Base-by-base conservation (phyloP, 192 early-diverging fungal species). In the Backusella macrospora region DNA sequence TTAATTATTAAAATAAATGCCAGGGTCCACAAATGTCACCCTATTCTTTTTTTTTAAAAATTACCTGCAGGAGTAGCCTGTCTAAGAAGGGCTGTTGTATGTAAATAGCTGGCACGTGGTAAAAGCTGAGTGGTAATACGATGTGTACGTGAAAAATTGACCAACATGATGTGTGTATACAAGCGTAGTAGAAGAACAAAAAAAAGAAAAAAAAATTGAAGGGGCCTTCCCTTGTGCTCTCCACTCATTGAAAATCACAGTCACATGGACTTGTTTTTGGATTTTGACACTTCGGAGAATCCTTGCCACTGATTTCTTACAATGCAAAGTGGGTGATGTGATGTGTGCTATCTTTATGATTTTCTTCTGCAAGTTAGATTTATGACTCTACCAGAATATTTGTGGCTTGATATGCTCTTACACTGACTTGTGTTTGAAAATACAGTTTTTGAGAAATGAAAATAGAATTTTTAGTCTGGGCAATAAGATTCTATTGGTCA, bases 81-180 rank as follows among this genome's bases (percentile, higher is more conserved):
- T 42, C 65, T 38, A 66, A 40, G 38, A 6, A 66, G 37, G 7
- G 38, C 40, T 18, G 65, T 42, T 40, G 65, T 66, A 23, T 66
- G 65, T 38, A 66, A 66, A 23, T 42, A 66, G 40, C 65, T 66
- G 37, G 65, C 65, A 39, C 65, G 65, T 66, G 65, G 65, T 66
- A 66, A 66, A 15, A 66, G 37, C 10, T 66, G 65, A 43, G 65
- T 42, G 18, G 40, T 66, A 38, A 40, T 38, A 42, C 65, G 65
- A 21, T 66, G 39, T 42, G 65, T 42, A 21, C 65, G 65, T 65
- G 39, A 38, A 65, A 65, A 18, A 40, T 16, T 42, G 64, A 18
- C 39, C 64, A 65, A 65, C 64, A 65, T 65, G 64, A 21, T 65
- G 4, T 55, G 49, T 55, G 12, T 16, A 52, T 23, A 55, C 18